phyloP scores from a whole-genome alignment of 108 stramenopile genomes.

The Cyclotella atomus region DNA sequence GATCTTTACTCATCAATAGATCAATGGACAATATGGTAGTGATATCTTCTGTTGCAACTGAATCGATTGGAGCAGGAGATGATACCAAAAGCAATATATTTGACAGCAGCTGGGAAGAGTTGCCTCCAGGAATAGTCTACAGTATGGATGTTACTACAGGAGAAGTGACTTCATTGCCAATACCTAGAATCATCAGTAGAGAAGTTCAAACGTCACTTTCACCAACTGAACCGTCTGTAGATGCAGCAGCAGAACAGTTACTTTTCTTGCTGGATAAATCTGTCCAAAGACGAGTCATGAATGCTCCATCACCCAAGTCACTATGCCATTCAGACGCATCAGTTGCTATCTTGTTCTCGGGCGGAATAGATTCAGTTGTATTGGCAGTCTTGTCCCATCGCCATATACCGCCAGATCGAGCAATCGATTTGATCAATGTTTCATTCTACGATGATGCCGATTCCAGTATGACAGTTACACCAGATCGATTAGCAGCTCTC shows the following conservation, averaged over 20 bases:
- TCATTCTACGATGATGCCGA: conserved; percentile 63
- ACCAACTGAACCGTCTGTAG: not conserved
- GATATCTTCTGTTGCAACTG: conserved; percentile 45
- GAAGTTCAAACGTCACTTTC: conserved; percentile 1
- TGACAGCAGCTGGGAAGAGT: conserved; percentile 53
- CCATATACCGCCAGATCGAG: conserved; percentile 51
- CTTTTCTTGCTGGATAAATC: conserved; percentile 54
- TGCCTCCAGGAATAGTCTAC: conserved; percentile 67
- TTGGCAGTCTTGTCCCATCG: conserved; percentile 87
- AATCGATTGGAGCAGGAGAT: conserved; percentile 24
- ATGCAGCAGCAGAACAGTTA: conserved; percentile 13
- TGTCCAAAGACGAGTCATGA: conserved; percentile 59
- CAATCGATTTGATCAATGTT: conserved; percentile 92
- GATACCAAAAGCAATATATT: not conserved
- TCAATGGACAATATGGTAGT: conserved; percentile 27
- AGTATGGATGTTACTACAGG: conserved; percentile 38
- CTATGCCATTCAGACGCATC: conserved; percentile 24
- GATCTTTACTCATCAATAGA: conserved; percentile 63
- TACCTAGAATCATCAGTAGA: conserved; percentile 35
- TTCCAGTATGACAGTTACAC: conserved; percentile 62
- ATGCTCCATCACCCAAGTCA: conserved; percentile 42
- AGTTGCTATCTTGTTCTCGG: conserved; percentile 93
- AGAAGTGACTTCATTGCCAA: conserved; percentile 15
- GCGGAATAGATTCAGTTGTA: conserved; percentile 96
- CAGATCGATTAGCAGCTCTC: conserved; percentile 91